Evolutionary conservation across 2,329 filamentous ascomycete genomes (phyloP).

Genomic region (Macrophomina phaseolina): DNA sequence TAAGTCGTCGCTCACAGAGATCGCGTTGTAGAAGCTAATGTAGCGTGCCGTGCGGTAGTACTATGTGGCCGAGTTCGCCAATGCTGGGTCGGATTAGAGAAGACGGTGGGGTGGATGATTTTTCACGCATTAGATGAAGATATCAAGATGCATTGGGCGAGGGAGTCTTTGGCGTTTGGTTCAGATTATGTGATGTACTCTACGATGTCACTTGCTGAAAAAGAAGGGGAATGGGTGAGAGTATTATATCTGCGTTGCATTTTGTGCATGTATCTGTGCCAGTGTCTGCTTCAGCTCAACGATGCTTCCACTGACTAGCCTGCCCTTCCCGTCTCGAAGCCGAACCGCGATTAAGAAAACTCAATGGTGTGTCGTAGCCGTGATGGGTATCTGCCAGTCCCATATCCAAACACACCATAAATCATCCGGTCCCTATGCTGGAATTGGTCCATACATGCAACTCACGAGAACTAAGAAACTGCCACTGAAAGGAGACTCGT

Average conservation of each 20-base stretch:
- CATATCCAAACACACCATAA: not conserved
- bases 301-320: not conserved
- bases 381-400: not conserved
- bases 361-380: not conserved
- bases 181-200: not conserved
- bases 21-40: not conserved
- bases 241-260: no score
- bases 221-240: not conserved
- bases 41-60: not conserved
- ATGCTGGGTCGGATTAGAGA: conserved; percentile 18
- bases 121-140: conserved; percentile 2
- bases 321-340: not conserved
- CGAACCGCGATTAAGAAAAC: not conserved
- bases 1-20: not conserved
- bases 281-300: no score
- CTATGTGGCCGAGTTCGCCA: conserved; percentile 18
- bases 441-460: no score
- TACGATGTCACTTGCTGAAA: not conserved
- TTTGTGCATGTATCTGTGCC: no score
- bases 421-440: no score
- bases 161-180: conserved; percentile 11
- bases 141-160: not conserved
- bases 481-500: no score
- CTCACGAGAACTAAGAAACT: no score
- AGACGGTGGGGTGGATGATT: not conserved